Percentiles rank a stretch among this genome's conserved stretches.
Conservation (phyloP, 768 basidiomycete species). For the Pleurotus eryngii region DNA sequence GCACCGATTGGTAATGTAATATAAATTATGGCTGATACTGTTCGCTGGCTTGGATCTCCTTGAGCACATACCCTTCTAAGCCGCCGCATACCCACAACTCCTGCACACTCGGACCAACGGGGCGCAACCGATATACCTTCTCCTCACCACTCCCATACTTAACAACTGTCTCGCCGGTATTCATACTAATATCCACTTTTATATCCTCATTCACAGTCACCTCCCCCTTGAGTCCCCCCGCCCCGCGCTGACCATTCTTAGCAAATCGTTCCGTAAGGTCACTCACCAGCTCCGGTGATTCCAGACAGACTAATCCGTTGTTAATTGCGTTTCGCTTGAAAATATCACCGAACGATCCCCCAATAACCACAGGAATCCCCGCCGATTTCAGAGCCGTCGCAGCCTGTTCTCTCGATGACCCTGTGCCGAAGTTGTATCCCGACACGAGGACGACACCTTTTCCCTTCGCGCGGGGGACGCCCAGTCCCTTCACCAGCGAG, state of each 20-base stretch:
- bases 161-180: conserved; percentile 66
- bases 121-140: conserved; percentile 62
- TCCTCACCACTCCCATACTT: conserved; percentile 35
- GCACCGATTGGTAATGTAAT: background rate
- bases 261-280: conserved; percentile 79
- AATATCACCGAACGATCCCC: conserved; percentile 99
- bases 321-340: conserved; percentile 99
- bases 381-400: conserved; percentile 96
- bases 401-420: conserved; percentile 97
- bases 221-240: conserved; percentile 79
- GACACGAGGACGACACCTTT: conserved; percentile 77
- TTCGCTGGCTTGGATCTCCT: conserved; percentile 48
- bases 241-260: conserved; percentile 69
- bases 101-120: conserved; percentile 92
- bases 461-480: conserved; percentile 28
- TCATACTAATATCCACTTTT: conserved; percentile 62
- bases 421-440: conserved; percentile 98
- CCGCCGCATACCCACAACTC: conserved; percentile 97
- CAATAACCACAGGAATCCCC: conserved; percentile 88
- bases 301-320: conserved; percentile 93
- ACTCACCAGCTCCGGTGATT: conserved; percentile 83
- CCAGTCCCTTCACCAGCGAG: conserved; percentile 53
- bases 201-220: conserved; percentile 75
- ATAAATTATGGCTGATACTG: background rate
- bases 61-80: conserved; percentile 87